phyloP scores from a whole-genome alignment of 208 protist genomes.

The Phytomonas francai region DNA sequence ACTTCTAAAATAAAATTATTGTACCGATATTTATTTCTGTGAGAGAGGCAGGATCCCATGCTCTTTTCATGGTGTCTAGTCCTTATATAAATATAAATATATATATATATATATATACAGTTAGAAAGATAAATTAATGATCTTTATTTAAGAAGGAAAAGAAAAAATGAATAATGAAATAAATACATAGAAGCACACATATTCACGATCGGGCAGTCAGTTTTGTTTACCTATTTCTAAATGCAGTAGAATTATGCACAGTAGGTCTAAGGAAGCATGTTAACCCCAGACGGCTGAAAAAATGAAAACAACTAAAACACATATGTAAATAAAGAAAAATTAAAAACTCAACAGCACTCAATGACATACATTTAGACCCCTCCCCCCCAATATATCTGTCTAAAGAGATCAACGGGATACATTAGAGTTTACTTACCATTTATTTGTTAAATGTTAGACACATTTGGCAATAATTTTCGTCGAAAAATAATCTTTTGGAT shows the following conservation, averaged over 20 bases:
- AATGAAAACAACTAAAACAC: not conserved
- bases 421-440: not conserved
- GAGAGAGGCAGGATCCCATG: conserved; percentile 13
- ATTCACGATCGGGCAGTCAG: not conserved
- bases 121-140: not conserved
- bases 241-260: not conserved
- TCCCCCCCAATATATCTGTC: not conserved
- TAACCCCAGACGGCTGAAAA: not conserved
- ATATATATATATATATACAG: conserved; percentile 5
- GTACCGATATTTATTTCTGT: conserved; percentile 61
- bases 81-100: not conserved
- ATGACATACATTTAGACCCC: not conserved
- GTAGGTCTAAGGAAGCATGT: not conserved
- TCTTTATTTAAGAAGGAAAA: not conserved
- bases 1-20: conserved; percentile 73
- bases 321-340: not conserved
- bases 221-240: not conserved
- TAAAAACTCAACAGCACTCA: not conserved
- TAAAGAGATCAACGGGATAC: not conserved
- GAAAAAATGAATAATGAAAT: not conserved
- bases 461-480: not conserved
- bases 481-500: not conserved
- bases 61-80: not conserved
- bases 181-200: not conserved
- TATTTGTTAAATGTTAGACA: not conserved